Evolutionary conservation across 306 rosid genomes (phyloP).

Genomic region (Castanea sativa): DNA sequence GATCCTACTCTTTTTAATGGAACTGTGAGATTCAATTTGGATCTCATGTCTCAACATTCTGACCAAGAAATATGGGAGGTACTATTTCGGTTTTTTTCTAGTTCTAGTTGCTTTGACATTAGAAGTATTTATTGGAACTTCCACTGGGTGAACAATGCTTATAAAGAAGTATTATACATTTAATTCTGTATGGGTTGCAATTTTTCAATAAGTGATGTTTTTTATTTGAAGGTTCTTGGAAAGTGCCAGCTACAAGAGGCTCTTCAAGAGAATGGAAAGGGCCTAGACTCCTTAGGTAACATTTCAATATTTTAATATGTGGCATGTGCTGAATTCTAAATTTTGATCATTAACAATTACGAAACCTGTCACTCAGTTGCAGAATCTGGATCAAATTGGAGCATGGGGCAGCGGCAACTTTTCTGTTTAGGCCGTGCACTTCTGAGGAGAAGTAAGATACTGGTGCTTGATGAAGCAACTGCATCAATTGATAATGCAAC

Average conservation of each 20-base stretch:
- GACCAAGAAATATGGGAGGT: conserved; percentile 90
- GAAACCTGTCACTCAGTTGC: conserved; percentile 40
- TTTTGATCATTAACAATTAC: background rate
- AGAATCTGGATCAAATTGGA: conserved; percentile 82
- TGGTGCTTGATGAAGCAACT: conserved; percentile 86
- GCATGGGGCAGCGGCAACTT: conserved; percentile 78
- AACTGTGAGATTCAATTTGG: conserved; percentile 73
- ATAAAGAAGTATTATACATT: background rate
- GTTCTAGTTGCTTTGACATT: background rate
- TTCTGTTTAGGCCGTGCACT: conserved; percentile 82
- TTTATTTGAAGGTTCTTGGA: conserved; percentile 49
- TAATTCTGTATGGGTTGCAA: background rate
- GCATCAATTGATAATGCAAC: conserved; percentile 76
- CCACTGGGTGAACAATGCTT: background rate
- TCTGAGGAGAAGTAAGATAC: conserved; percentile 58
- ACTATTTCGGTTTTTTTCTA: background rate
- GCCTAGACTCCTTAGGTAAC: conserved; percentile 59
- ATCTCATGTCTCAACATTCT: conserved; percentile 58
- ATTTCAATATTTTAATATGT: background rate
- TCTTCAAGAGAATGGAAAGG: conserved; percentile 56
- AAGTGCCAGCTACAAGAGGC: conserved; percentile 66
- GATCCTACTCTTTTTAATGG: conserved; percentile 91
- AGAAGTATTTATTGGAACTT: background rate
- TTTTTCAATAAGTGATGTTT: background rate
- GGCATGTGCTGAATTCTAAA: background rate